A percentile compares a stretch with the other conserved stretches of the same genome.
These are phyloP conservation scores for Inga laurina DNA, from an alignment of 306 rosid species.

Conservation along the genomic window DNA sequence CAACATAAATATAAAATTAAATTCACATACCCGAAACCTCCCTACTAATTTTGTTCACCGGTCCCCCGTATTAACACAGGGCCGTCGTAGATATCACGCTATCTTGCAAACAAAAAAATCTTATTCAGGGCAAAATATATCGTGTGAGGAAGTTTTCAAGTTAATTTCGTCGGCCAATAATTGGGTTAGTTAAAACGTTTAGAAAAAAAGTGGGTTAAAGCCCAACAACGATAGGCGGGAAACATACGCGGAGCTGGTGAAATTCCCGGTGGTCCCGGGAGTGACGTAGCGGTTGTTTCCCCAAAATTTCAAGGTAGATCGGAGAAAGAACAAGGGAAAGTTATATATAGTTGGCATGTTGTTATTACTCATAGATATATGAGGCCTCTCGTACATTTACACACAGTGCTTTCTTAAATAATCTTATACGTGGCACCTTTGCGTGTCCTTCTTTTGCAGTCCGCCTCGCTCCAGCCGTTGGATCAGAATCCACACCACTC, in stretches of 20 bases:
- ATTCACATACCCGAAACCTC: not conserved
- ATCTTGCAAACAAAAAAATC: no score
- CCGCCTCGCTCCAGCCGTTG: constrained; percentile 60
- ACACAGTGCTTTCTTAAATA: constrained; percentile 19
- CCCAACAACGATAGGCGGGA: no score
- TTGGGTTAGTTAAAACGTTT: not conserved
- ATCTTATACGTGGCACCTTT: constrained; percentile 52
- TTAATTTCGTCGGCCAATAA: not conserved
- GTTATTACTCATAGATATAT: constrained; percentile 8
- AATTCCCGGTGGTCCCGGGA: not conserved
- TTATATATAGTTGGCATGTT: constrained; percentile 16
- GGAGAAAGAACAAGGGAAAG: not conserved
- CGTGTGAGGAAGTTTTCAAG: not conserved
- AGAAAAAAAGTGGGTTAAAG: not conserved
- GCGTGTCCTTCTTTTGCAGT: constrained; percentile 30
- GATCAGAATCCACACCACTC: constrained; percentile 50
- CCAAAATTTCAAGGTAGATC: not conserved
- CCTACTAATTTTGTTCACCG: not conserved
- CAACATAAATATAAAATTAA: not conserved
- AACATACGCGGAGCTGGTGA: not conserved
- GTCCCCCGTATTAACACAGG: not conserved
- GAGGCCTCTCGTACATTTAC: constrained; percentile 50
- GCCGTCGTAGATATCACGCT: not conserved
- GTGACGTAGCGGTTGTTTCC: not conserved
- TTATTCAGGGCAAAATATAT: no score